Conservation (phyloP, 805 yeast genomes). For the Metschnikowia kunwiensis region DNA sequence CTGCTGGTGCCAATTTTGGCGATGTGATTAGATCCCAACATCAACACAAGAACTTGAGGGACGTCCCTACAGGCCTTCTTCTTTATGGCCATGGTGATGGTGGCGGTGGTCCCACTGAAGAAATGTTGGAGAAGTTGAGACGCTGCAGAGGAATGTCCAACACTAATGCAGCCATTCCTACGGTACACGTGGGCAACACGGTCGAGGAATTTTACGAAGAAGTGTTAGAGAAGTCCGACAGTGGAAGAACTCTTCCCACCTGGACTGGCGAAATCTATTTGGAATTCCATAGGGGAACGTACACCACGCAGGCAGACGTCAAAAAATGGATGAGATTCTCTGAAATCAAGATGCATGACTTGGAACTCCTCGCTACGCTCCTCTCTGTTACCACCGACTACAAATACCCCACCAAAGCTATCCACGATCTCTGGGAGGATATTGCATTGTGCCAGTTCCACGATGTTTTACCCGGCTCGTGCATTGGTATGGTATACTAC, state of each 20-base stretch:
- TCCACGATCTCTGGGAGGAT: constrained; percentile 81
- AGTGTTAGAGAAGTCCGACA: constrained; percentile 56
- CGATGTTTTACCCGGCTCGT: constrained; percentile 96
- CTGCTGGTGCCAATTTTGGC: constrained; percentile 90
- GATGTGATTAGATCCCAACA: constrained; percentile 78
- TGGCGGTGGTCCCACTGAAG: constrained; percentile 96
- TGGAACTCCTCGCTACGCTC: constrained; percentile 78
- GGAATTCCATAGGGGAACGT: constrained; percentile 96
- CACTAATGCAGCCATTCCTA: constrained; percentile 75
- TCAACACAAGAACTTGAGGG: constrained; percentile 81
- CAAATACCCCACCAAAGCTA: constrained; percentile 66
- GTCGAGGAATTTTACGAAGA: constrained; percentile 79
- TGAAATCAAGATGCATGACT: constrained; percentile 77
- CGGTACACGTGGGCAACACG: constrained; percentile 71
- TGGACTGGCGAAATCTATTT: constrained; percentile 94
- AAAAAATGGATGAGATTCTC: constrained; percentile 75
- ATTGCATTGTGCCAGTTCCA: constrained; percentile 91
- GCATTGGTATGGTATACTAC: constrained; percentile 86
- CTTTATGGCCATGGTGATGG: constrained; percentile 96
- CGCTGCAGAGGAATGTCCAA: constrained; percentile 87
- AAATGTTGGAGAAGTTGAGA: constrained; percentile 88
- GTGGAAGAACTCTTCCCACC: constrained; percentile 68
- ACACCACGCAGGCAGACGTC: constrained; percentile 87
- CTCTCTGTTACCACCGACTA: constrained; percentile 58
- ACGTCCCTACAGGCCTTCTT: constrained; percentile 76